Percentiles rank a stretch among this genome's conserved stretches.
These are phyloP conservation scores for Globisporangium canariense DNA, from an alignment of 352 stramenopile genomes.

Conservation along the genomic window DNA sequence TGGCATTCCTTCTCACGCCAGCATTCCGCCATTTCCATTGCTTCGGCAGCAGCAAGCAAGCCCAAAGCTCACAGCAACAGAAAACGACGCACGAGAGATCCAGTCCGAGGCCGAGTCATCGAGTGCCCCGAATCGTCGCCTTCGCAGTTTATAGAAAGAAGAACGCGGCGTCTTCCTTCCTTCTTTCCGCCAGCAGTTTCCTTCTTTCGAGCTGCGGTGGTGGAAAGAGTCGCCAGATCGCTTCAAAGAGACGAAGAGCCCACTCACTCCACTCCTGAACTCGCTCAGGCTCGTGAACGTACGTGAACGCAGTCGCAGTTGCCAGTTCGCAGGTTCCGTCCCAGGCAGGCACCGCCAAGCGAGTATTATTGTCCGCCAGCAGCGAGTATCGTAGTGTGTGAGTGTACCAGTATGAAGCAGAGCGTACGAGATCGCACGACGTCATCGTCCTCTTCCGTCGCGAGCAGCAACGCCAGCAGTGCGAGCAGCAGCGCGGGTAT, in stretches of 20 bases:
- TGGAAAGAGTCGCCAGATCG: not conserved
- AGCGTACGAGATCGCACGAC: not conserved
- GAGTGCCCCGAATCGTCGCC: not conserved
- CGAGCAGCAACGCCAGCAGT: not conserved
- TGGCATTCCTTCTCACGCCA: not conserved
- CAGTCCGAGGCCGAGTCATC: not conserved
- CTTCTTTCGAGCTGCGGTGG: too few relatives aligned
- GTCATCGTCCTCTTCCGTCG: not conserved
- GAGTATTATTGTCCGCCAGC: not conserved
- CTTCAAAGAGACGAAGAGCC: not conserved
- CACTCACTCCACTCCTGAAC: too few relatives aligned
- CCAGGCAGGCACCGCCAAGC: too few relatives aligned
- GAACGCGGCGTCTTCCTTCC: not conserved
- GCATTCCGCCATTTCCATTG: not conserved
- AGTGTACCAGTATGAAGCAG: not conserved
- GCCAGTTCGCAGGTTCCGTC: too few relatives aligned
- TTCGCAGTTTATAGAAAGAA: conserved; percentile 2
- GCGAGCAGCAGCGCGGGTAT: conserved; percentile 13
- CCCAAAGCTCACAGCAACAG: not conserved
- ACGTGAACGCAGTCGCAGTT: too few relatives aligned
- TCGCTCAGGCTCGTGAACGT: too few relatives aligned
- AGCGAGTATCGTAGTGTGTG: not conserved
- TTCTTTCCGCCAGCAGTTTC: not conserved
- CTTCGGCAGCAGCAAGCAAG: not conserved
- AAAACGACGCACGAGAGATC: not conserved